Evolutionary conservation across 768 basidiomycete species (phyloP), one percentile per base, ranked within the genome.

Genomic region (Termitomyces bulborhizus): DNA sequence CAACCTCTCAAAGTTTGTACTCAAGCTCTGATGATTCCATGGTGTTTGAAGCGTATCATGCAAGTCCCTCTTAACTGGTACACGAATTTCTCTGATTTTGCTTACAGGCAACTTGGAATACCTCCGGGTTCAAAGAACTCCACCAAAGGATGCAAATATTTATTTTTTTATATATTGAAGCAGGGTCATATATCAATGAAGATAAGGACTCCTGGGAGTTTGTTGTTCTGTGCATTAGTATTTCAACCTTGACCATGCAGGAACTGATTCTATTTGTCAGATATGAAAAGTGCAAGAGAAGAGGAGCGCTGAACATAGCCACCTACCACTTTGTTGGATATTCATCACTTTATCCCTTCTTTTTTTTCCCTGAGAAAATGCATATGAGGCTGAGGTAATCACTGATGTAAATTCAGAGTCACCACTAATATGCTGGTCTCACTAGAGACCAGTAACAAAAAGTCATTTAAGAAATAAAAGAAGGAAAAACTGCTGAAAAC

Each of bases 151-250:
- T 97, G 89, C 97, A 98, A 70, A 66, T 98, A 48, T 98, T 97
- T 68, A 92, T 98, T 60, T 68, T 96, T 53, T 76, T 99, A 4
- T 98, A 92, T 71, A 93, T 99, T 63, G 97, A 99, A 66, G 97
- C 82, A 11, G 97, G 95, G 3, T 93, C 90, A 12, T 98, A 93
- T 69, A 91, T 99, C 60, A 83, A 87, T 63, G 96, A 98, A 60
- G 90, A 91, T 5, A 96, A 98, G 66, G 88, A 93, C 21, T 76
- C 79, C 1, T 98, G 96, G 96, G 93, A 98, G 67, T 98, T 98
- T 68, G 81, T 85, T 41, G 75, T 93, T 1, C 70, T 97, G 89
- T 97, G 63, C 55, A 92, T 79, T 16, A 3, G 31, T 13, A 40
- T 29, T 46, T 24, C 3, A 7, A 40, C 43, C 15, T 50, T 45